Evolutionary conservation across 495 filamentous ascomycete species (phyloP), one percentile per base, ranked within the genome.

Genomic region (Aspergillus funiculosus): DNA sequence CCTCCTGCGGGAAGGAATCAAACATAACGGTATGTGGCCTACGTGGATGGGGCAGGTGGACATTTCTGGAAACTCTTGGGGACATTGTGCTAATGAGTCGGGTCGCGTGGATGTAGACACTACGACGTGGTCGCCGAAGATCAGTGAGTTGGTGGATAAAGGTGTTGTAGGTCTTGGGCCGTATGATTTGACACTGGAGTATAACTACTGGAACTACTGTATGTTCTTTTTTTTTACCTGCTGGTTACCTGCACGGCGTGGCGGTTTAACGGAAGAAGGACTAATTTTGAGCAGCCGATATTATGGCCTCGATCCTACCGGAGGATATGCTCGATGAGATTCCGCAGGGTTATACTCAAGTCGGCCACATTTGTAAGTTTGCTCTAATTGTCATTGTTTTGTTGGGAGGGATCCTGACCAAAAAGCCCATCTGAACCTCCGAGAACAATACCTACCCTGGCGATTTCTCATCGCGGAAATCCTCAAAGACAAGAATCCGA

Each of bases 141-240:
- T 95, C n/a, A 73, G 63, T 26, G 81, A 86, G 37, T 75, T 88
- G 18, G 78, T 90, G 1, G 58, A 81, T 38, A 74, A 71, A 39
- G 72, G 83, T 48, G 76, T 82, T 24, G 60, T 95, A 27, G 69
- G 71, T 10, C 56, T 97, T 24, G 70, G 85, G 9, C 83, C 86
- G 5, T 97, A 84, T 60, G 72, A 81, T 32, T 66, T 99, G 27
- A 58, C 72, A 26, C 69, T 99, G 47, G 77, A 83, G 39, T 99
- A 99, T 67, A 71, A 81, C 45, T 82, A 89, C 62, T 99, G 89
- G 89, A 80, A 67, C 27, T 89, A 88, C 60, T 69, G 87, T 91
- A 78, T 57, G 52, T 44, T 19, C 30, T 5, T 6, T 10, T n/a
- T 22, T n/a, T n/a, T n/a, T n/a, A n/a, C n/a, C n/a, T n/a, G n/a